Percentiles rank a stretch among this genome's conserved stretches.
Conservation (phyloP, 768 basidiomycete species). For the Pisolithus sp. region DNA sequence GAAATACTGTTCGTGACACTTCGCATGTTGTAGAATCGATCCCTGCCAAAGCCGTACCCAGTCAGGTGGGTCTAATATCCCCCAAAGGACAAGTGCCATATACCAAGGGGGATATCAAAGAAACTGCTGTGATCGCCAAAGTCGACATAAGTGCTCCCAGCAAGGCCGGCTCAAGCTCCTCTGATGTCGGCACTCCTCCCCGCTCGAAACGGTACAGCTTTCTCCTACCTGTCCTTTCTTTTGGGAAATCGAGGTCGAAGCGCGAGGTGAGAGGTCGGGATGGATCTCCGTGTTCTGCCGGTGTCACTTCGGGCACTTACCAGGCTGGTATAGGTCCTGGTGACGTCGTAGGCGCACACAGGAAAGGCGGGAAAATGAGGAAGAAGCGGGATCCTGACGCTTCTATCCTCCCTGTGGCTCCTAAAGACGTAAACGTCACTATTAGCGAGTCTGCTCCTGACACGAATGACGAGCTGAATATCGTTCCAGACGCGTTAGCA, state of each 20-base stretch:
- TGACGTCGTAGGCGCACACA: neutral
- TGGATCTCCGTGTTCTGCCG: slow-evolving; percentile 11
- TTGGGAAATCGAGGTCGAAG: neutral
- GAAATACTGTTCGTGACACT: neutral
- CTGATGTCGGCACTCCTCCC: neutral
- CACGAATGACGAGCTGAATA: neutral
- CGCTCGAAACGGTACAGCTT: neutral
- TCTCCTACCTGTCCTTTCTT: neutral
- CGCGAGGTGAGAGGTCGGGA: neutral
- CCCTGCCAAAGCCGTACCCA: neutral
- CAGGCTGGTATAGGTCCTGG: neutral
- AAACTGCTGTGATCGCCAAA: neutral
- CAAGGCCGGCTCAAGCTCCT: neutral
- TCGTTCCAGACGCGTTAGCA: no score
- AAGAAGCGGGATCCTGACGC: neutral
- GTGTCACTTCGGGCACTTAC: slow-evolving; percentile 16
- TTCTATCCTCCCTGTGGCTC: neutral
- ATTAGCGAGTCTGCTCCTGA: neutral
- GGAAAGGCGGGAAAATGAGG: neutral
- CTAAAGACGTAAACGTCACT: neutral
- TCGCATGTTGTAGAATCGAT: neutral
- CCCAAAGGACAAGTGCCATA: neutral
- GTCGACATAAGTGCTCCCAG: neutral
- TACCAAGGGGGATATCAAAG: neutral
- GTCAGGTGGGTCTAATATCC: neutral